Conservation (phyloP, 495 filamentous ascomycete species). For the Lasiosphaeria miniovina region DNA sequence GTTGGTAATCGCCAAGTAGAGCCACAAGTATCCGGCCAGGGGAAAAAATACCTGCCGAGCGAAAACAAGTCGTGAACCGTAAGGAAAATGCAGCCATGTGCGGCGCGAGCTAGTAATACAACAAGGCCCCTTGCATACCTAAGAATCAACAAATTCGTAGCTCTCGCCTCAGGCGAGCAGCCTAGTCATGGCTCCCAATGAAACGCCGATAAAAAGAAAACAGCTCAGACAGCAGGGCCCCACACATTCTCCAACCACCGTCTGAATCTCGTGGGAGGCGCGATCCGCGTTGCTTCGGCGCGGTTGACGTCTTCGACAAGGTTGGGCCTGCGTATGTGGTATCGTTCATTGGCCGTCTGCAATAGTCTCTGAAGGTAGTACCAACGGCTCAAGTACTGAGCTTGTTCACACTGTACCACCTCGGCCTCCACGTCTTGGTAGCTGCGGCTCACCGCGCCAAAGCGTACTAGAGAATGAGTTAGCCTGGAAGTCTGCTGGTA, state of each 20-base stretch:
- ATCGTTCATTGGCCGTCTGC: slow-evolving; percentile 50
- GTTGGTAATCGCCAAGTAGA: no score
- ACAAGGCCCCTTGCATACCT: no score
- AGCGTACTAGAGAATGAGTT: slow-evolving; percentile 28
- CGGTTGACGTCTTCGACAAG: slow-evolving; percentile 41
- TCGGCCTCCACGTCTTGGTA: slow-evolving; percentile 44
- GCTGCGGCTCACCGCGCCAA: slow-evolving; percentile 35
- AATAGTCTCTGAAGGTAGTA: slow-evolving; percentile 45
- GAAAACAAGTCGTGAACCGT: no score
- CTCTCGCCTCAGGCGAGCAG: slow-evolving; percentile 11
- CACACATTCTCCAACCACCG: slow-evolving; percentile 49
- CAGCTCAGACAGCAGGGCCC: slow-evolving; percentile 23
- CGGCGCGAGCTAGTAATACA: no score
- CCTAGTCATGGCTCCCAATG: not conserved
- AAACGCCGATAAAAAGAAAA: slow-evolving; percentile 3
- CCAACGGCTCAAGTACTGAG: slow-evolving; percentile 35
- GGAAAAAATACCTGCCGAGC: no score
- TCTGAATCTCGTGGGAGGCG: slow-evolving; percentile 44
- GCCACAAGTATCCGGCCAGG: no score
- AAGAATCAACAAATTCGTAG: no score
- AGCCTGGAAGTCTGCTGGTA: not conserved
- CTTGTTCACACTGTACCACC: slow-evolving; percentile 38
- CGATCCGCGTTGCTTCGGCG: slow-evolving; percentile 32
- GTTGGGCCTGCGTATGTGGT: slow-evolving; percentile 44
- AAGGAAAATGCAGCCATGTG: no score